A percentile compares a stretch with the other conserved stretches of the same genome.
These are phyloP conservation scores for Petunia secreta DNA, from an alignment of 257 asterid species.

Conservation along the genomic window DNA sequence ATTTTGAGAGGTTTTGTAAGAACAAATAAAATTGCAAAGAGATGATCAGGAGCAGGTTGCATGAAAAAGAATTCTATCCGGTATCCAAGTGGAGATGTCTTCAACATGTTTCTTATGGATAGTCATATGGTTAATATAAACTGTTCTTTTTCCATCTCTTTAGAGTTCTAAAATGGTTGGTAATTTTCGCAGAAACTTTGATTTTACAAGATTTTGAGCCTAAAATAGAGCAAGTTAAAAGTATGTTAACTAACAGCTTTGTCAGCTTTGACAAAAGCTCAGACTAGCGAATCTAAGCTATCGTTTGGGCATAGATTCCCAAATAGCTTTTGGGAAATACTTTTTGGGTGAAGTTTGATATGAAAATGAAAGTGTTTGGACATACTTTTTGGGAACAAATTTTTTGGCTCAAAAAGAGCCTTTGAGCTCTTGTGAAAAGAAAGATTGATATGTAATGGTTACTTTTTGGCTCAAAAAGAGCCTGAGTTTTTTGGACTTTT, in stretches of 20 bases:
- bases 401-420: no score
- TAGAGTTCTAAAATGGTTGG: not conserved
- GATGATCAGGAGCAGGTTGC: not conserved
- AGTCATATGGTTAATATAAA: not conserved
- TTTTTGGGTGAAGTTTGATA: no score
- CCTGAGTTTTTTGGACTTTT: no score
- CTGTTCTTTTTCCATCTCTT: not conserved
- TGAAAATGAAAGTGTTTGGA: no score
- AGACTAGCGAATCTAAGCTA: not conserved
- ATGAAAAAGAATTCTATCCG: not conserved
- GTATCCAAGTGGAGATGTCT: not conserved
- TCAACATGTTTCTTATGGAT: not conserved
- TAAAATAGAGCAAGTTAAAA: not conserved
- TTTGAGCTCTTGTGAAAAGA: no score
- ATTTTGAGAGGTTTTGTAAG: not conserved
- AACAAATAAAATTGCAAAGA: constrained; percentile 4
- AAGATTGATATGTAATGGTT: no score
- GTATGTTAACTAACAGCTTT: not conserved
- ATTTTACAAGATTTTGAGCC: not conserved
- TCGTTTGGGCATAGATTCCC: no score
- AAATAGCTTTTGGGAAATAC: no score
- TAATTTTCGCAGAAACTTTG: not conserved
- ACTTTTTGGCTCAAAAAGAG: no score
- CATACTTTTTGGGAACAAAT: no score
- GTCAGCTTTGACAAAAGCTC: not conserved